Base-by-base conservation (phyloP, 2,329 filamentous ascomycete genomes). In the Chrysosphaeria jannelii region DNA sequence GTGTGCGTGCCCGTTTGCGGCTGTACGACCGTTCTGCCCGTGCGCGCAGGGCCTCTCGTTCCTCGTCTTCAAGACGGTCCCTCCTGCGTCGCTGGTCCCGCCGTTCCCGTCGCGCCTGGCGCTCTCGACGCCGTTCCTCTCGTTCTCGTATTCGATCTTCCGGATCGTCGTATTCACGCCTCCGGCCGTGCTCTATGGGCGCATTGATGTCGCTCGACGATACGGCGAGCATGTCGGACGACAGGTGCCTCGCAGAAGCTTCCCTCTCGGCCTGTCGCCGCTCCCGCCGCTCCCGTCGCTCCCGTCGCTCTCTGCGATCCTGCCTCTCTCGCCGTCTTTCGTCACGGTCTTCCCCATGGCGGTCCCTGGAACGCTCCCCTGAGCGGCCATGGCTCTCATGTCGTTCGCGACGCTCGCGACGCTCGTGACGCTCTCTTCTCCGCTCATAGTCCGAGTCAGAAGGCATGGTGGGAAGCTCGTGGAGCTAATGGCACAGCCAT, bases 91-190 rank as follows among this genome's bases (percentile, higher is more conserved):
- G 13, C 14, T n/a, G 14, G 7, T 19, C 19, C 16, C 20, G 16
- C 10, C 25, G n/a, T 5, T 17, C 27, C 9, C 16, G n/a, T 20
- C 15, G 14, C 8, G 21, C 20, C 10, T n/a, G n/a, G n/a, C n/a
- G n/a, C n/a, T n/a, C n/a, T n/a, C 6, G 14, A n/a, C n/a, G 13
- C 11, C 42, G 27, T 31, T 41, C 31, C 3, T 34, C 36, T 10
- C 44, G 44, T 22, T 46, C 41, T 47, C 6, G 14, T 10, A n/a
- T 5, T 27, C 19, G 12, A 5, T 42, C 27, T 29, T 40, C 32
- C n/a, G 7, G 16, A 7, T 18, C 16, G 16, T n/a, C n/a, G 7
- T 18, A n/a, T n/a, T 18, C 16, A n/a, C 16, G 7, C n/a, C 16
- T 18, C 16, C 16, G n/a, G n/a, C n/a, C n/a, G n/a, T n/a, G n/a